phyloP scores from a whole-genome alignment of 805 yeast species.

The Candida pini region DNA sequence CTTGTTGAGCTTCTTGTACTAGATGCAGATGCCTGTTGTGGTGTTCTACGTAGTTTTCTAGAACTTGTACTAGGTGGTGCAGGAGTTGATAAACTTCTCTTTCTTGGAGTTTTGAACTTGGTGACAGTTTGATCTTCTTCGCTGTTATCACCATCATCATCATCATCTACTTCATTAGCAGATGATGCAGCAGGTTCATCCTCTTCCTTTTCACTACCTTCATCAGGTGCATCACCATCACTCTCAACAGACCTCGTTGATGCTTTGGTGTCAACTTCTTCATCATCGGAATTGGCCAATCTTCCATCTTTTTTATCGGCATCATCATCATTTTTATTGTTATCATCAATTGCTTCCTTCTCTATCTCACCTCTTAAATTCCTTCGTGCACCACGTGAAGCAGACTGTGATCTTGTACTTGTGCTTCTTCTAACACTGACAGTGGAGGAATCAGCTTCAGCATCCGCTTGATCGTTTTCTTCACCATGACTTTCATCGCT shows the following conservation, averaged over 20 bases:
- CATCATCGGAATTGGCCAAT: slow-evolving; percentile 1
- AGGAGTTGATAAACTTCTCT: slow-evolving; percentile 3
- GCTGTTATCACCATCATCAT: slow-evolving; percentile 2
- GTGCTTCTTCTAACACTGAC: slow-evolving; percentile 5
- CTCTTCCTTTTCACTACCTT: slow-evolving; percentile 1
- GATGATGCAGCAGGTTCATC: slow-evolving; percentile 1
- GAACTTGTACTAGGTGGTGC: slow-evolving; percentile 10
- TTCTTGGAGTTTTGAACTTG: slow-evolving; percentile 9
- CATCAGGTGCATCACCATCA: slow-evolving; percentile 3
- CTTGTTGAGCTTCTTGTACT: background rate
- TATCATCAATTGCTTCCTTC: slow-evolving; percentile 7
- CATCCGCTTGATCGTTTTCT: background rate
- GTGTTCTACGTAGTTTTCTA: slow-evolving; percentile 15
- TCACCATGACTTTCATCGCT: background rate
- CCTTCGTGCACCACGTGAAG: slow-evolving; percentile 12
- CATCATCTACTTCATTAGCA: slow-evolving; percentile 2
- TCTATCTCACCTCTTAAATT: slow-evolving; percentile 12
- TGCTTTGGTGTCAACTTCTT: slow-evolving; percentile 3
- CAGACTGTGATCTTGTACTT: slow-evolving; percentile 7
- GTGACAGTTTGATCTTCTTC: slow-evolving; percentile 3
- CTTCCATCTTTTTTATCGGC: slow-evolving; percentile 3
- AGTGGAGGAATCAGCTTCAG: background rate
- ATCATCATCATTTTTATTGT: slow-evolving; percentile 1
- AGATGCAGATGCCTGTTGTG: slow-evolving; percentile 1
- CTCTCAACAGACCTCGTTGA: slow-evolving; percentile 3